Percentiles rank a stretch among this genome's conserved stretches.
phyloP scores from a whole-genome alignment of 768 basidiomycete species.

The Auricularia sp. region DNA sequence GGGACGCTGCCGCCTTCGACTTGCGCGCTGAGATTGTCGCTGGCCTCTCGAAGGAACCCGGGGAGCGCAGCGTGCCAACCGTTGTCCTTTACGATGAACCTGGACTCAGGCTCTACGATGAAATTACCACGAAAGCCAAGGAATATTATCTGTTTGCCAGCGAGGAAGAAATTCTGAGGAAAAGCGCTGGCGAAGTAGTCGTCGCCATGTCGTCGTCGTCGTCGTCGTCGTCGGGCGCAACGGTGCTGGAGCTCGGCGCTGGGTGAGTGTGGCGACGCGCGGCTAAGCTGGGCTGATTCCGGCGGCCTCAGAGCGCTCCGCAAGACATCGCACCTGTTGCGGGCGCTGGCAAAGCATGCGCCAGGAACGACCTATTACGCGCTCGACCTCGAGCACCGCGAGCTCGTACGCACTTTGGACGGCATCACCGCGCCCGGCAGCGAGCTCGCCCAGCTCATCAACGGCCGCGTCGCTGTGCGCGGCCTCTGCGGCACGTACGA shows the following conservation, averaged over 20 bases:
- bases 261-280: constrained; percentile 47
- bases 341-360: constrained; percentile 52
- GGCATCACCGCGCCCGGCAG: constrained; percentile 49
- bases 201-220: constrained; percentile 45
- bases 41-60: constrained; percentile 45
- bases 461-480: constrained; percentile 66
- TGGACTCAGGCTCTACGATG: constrained; percentile 80
- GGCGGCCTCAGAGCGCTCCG: constrained; percentile 53
- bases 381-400: constrained; percentile 82
- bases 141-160: constrained; percentile 89
- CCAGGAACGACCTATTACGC: constrained; percentile 73
- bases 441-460: constrained; percentile 38
- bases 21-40: constrained; percentile 30
- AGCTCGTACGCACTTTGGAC: constrained; percentile 70
- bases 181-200: constrained; percentile 65
- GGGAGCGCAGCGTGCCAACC: constrained; percentile 64
- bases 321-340: constrained; percentile 80
- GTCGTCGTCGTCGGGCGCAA: constrained; percentile 30
- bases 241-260: constrained; percentile 86
- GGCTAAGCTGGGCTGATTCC: background rate
- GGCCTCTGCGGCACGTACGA: constrained; percentile 92
- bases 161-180: constrained; percentile 77
- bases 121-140: constrained; percentile 63
- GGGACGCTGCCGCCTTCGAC: background rate
- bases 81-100: constrained; percentile 78